Evolutionary conservation across 257 asterid species (phyloP), one percentile per base, ranked within the genome.

Genomic region (Mitragyna speciosa): DNA sequence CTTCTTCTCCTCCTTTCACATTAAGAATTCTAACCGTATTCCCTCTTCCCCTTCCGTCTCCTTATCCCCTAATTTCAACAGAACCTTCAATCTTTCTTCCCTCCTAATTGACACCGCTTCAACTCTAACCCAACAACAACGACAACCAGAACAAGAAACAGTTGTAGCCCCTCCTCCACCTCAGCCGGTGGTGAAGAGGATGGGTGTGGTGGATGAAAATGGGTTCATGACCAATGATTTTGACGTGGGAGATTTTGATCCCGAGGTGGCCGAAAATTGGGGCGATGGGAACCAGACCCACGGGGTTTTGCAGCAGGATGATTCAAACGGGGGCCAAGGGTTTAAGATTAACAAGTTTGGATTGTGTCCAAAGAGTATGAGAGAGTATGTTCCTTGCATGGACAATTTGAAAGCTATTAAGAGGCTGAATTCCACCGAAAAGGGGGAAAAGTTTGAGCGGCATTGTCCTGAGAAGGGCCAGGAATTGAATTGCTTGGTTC

Each of bases 341-440:
- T 8, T 81, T 76, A 28, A 22, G 77, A 48, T 81, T 70, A 12
- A 64, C 11, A 92, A 93, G 86, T 91, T 88, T 61, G 82, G 72
- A 1, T 14, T 89, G 82, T 95, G 98, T 73, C 89, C 89, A 0
- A 87, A 63, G 80, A 89, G 90, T 81, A 87, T 91, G 97, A 89
- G 91, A 83, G 99, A 95, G 89, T 89, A 90, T 77, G 92, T 95
- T 61, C 99, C 99, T 47, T 95, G 99, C 83, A 83, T 93, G 92
- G 99, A 93, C 84, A 93, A 95, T 79, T 84, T 66, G 70, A 95
- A 92, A 87, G 98, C 94, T 17, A 88, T 93, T 45, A 73, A 85
- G 82, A 83, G 81, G 80, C 70, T 93, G 91, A 77, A 68, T 79
- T 92, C 97, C 17, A 89, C 93, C 3, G 91, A 87, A 72, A 93